Conservation (phyloP, 768 basidiomycete genomes). For the Naganishia vishniacii region DNA sequence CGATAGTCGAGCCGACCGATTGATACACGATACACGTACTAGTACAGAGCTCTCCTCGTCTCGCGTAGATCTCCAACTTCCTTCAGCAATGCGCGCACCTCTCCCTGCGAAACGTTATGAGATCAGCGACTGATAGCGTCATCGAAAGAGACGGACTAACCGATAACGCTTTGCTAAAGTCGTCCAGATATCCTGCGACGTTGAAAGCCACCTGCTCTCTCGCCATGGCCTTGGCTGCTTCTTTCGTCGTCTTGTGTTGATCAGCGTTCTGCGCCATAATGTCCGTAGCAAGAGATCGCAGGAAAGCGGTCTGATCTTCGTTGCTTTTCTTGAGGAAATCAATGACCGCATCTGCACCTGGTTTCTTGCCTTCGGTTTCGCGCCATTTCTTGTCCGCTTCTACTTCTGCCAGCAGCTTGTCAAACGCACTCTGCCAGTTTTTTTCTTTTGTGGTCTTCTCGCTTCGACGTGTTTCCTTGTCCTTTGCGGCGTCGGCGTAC, state of each 20-base stretch:
- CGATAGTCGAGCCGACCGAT: neutral
- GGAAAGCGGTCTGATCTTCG: slow-evolving; percentile 43
- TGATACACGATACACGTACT: too few relatives aligned
- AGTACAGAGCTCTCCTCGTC: slow-evolving; percentile 44
- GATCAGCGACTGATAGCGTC: slow-evolving; percentile 19
- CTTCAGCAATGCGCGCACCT: slow-evolving; percentile 44
- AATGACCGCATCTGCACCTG: slow-evolving; percentile 43
- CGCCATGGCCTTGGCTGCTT: slow-evolving; percentile 38
- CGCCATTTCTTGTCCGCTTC: slow-evolving; percentile 45
- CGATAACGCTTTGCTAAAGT: slow-evolving; percentile 47
- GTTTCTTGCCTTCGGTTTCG: slow-evolving; percentile 45
- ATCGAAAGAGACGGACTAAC: slow-evolving; percentile 29
- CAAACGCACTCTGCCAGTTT: slow-evolving; percentile 43
- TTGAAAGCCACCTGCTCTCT: slow-evolving; percentile 49
- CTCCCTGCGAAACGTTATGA: slow-evolving; percentile 30
- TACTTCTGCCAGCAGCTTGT: slow-evolving; percentile 39
- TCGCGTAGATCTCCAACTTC: slow-evolving; percentile 47
- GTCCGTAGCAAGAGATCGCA: slow-evolving; percentile 42
- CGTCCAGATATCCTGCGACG: slow-evolving; percentile 46
- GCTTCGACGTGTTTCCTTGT: slow-evolving; percentile 40
- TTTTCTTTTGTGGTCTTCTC: slow-evolving; percentile 43
- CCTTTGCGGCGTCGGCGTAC: slow-evolving; percentile 36
- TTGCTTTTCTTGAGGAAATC: slow-evolving; percentile 44
- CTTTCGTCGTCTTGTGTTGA: slow-evolving; percentile 44
- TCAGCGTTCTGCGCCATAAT: slow-evolving; percentile 47